Evolutionary conservation across 495 filamentous ascomycete species (phyloP).

Genomic region (Talaromyces trachyspermus): DNA sequence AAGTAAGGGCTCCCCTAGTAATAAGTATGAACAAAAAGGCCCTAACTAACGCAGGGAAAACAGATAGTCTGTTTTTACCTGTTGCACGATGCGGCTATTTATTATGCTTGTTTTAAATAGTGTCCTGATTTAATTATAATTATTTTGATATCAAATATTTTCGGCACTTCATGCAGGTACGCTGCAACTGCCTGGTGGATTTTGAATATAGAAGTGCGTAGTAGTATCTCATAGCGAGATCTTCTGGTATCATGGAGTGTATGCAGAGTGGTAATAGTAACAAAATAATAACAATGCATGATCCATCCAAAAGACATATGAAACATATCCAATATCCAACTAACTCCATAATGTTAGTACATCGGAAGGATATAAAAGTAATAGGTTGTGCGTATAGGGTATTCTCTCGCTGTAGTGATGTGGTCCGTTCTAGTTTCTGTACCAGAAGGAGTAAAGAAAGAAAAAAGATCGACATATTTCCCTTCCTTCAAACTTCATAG

Average conservation of each 20-base stretch:
- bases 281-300: background rate
- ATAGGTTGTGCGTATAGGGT: no score
- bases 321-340: conserved; percentile 7
- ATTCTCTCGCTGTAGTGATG: no score
- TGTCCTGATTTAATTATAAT: no score
- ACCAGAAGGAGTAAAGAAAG: no score
- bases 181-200: background rate
- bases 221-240: background rate
- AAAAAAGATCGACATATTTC: no score
- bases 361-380: no score
- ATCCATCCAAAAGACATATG: conserved; percentile 1
- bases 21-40: no score
- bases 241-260: background rate
- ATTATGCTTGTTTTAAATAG: background rate
- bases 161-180: background rate
- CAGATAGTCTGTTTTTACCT: background rate
- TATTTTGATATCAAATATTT: conserved; percentile 3
- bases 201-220: no score
- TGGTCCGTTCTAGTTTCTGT: no score
- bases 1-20: no score
- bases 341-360: conserved; percentile 3
- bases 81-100: background rate
- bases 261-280: background rate
- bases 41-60: conserved; percentile 1
- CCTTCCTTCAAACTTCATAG: no score